Conservation (phyloP, 176 grass and related monocot genomes). For the Triticum turgidum region DNA sequence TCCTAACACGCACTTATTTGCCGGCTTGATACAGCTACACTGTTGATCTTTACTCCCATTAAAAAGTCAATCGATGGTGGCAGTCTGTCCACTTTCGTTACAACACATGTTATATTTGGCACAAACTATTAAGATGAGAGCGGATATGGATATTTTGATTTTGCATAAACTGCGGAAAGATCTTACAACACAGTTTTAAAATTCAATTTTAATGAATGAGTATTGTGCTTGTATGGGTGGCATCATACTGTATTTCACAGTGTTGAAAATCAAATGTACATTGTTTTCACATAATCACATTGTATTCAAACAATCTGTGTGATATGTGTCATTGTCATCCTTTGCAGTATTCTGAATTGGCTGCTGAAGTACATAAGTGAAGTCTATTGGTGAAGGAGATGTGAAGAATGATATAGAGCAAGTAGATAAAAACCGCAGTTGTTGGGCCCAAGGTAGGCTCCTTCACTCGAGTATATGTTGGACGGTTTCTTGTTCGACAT, state of each 20-base stretch:
- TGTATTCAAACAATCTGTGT: constrained; percentile 2
- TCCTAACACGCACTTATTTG: constrained; percentile 18
- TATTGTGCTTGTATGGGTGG: background rate
- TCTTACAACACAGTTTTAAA: background rate
- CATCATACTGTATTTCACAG: constrained; percentile 7
- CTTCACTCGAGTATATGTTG: too few species aligned
- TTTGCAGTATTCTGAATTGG: constrained; percentile 81
- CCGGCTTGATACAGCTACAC: constrained; percentile 5
- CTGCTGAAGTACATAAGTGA: constrained; percentile 75
- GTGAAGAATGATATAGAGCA: constrained; percentile 17
- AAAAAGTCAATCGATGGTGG: background rate
- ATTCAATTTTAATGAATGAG: background rate
- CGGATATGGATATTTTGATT: background rate
- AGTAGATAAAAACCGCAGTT: constrained; percentile 53
- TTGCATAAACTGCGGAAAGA: background rate
- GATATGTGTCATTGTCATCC: constrained; percentile 20
- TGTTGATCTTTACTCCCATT: background rate
- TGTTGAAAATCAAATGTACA: background rate
- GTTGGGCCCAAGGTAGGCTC: constrained; percentile 16
- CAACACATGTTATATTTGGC: background rate
- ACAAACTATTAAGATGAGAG: background rate
- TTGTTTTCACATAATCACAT: background rate
- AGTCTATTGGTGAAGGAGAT: constrained; percentile 53
- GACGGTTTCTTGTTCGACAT: too few species aligned
- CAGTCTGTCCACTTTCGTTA: background rate